Evolutionary conservation across 306 rosid genomes (phyloP), one percentile per base, ranked within the genome.

Genomic region (Cucurbita pepo): DNA sequence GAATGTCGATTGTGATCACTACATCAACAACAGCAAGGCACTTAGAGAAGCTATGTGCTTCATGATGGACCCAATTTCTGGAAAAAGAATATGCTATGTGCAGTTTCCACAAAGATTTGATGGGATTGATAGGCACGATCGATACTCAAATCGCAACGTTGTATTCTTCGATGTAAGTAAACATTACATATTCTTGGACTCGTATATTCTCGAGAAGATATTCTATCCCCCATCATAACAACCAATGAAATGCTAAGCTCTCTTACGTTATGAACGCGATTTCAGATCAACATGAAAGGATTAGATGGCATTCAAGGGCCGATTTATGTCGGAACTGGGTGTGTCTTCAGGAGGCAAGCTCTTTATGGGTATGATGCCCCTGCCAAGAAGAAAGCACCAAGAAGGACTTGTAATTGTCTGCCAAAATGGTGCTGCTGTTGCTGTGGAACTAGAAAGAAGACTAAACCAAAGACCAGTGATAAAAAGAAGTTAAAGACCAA

Each of bases 261-360:
- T 37, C 51, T 78, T 77, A 21, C 43, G 40, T 21, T 6, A 48
- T 67, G 36, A 34, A 30, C 36, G 63, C 54, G 4, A 51, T 14
- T 76, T 47, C 79, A 88, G 97, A 89, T 92, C 83, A 92, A 92
- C 77, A 89, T 92, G 97, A 92, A 92, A 84, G 97, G 97, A 60
- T 82, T 92, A 63, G 97, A 92, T 52, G 97, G 97, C 19, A 92
- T 92, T 72, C 97, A 92, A 85, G 97, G 97, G 70, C 97, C 97
- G 19, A 89, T 92, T 45, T 92, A 92, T 52, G 97, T 92, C 3
- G 97, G 97, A 77, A 92, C 97, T 53, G 97, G 97, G 61, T 89
- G 97, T 44, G 96, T 92, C 60, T 91, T 91, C 77, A 82, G 97
- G 81, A 85, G 97, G 90, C 96, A 89, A 75, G 97, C 97, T 30